A percentile compares a stretch with the other conserved stretches of the same genome.
Evolutionary conservation across 2,329 filamentous ascomycete genomes (phyloP).

Genomic region (Hypocrella siamensis): DNA sequence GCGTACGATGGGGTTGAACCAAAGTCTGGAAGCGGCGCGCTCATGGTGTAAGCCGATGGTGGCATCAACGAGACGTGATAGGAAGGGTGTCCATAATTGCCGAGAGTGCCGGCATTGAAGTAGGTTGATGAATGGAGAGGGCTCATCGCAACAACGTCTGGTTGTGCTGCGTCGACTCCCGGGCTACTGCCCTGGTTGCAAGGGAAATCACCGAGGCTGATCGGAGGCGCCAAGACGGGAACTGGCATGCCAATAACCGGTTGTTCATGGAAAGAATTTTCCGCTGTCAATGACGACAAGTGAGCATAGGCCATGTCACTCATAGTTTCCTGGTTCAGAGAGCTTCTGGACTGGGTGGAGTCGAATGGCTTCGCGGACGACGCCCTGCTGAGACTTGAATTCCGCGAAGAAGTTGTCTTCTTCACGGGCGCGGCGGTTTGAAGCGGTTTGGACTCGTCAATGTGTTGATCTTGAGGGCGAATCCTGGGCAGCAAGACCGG

Average conservation of each 20-base stretch:
- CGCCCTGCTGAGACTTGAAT: constrained; percentile 10
- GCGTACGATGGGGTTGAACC: constrained; percentile 26
- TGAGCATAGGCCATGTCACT: constrained; percentile 20
- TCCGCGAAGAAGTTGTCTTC: constrained; percentile 1
- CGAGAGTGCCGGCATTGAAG: constrained; percentile 45
- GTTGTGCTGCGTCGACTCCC: constrained; percentile 4
- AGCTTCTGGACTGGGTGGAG: constrained; percentile 37
- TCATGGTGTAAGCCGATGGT: constrained; percentile 7
- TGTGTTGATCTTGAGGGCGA: constrained; percentile 65
- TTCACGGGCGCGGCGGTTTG: constrained; percentile 1
- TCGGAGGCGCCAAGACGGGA: constrained; percentile 52
- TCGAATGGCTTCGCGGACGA: constrained; percentile 15
- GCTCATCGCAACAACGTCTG: constrained; percentile 3
- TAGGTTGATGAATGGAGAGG: constrained; percentile 43
- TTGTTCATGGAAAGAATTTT: constrained; percentile 6
- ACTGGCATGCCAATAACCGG: constrained; percentile 12
- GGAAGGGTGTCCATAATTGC: constrained; percentile 67
- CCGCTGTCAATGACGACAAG: constrained; percentile 20
- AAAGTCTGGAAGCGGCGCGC: constrained; percentile 17
- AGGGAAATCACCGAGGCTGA: constrained; percentile 32
- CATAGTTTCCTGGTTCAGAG: constrained; percentile 44
- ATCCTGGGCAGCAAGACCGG: constrained; percentile 75
- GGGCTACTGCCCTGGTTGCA: constrained; percentile 1
- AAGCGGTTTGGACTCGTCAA: constrained; percentile 26
- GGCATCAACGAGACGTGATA: constrained; percentile 52